A percentile compares a stretch with the other conserved stretches of the same genome.
These are phyloP conservation scores for Camellia oleifera DNA, from an alignment of 179 eudicot genomes.

Conservation along the genomic window DNA sequence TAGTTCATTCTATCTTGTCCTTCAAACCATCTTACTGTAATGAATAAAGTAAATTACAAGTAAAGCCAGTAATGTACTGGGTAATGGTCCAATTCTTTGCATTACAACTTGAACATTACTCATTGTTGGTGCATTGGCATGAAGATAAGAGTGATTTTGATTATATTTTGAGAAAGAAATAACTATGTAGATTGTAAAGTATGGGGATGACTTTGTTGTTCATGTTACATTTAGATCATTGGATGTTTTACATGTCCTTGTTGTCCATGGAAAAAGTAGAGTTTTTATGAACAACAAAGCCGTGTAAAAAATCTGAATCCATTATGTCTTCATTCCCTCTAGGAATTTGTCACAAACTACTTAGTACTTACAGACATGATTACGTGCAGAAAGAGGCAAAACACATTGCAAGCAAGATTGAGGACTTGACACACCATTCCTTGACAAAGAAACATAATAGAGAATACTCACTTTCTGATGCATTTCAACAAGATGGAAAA, in stretches of 20 bases:
- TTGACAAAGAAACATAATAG: slow-evolving; percentile 22
- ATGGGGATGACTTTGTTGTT: background rate
- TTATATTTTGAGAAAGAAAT: no score
- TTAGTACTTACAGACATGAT: background rate
- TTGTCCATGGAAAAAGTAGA: background rate
- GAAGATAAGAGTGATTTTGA: no score
- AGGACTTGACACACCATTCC: slow-evolving; percentile 38
- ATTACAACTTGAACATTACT: background rate
- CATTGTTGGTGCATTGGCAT: background rate
- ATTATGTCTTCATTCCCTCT: slow-evolving; percentile 6
- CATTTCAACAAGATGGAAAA: slow-evolving; percentile 42
- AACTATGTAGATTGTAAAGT: no score
- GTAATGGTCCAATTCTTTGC: background rate
- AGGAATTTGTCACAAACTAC: background rate
- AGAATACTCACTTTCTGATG: slow-evolving; percentile 28
- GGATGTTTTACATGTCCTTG: background rate
- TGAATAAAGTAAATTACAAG: background rate
- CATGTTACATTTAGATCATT: background rate
- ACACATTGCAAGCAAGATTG: slow-evolving; percentile 44
- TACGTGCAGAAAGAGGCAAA: slow-evolving; percentile 51
- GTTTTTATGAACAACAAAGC: background rate
- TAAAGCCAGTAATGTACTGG: no score
- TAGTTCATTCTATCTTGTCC: background rate
- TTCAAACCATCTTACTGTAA: background rate
- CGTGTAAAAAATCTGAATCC: background rate